These are phyloP conservation scores for Conringia planisiliqua DNA, from an alignment of 345 rosid genomes.

Conservation along the genomic window DNA sequence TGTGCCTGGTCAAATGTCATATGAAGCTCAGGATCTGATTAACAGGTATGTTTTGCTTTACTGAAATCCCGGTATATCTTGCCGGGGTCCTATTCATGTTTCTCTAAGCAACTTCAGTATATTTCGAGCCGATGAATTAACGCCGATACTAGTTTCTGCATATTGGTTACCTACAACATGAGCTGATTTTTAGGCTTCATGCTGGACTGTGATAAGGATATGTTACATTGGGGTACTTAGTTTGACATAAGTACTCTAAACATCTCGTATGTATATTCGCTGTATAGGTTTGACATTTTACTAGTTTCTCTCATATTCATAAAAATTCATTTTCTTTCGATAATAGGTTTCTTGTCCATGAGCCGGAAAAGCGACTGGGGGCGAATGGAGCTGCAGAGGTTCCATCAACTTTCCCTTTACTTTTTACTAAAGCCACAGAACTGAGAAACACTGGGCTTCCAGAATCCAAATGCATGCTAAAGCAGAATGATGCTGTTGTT, in stretches of 20 bases:
- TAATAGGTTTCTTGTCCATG: constrained; percentile 62
- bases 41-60: constrained; percentile 48
- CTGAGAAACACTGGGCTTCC: not conserved
- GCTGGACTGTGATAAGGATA: not conserved
- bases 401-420: constrained; percentile 21
- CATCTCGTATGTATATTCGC: not conserved
- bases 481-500: constrained; percentile 3
- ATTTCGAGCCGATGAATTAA: not conserved
- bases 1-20: constrained; percentile 63
- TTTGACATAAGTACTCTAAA: not conserved
- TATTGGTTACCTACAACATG: not conserved
- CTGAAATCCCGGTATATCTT: not conserved
- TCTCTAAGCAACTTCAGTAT: not conserved
- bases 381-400: constrained; percentile 74
- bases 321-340: constrained; percentile 15
- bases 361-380: constrained; percentile 64
- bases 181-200: constrained; percentile 1
- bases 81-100: not conserved
- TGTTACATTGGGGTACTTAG: not conserved
- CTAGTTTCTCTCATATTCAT: not conserved
- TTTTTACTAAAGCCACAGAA: not conserved
- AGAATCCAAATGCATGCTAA: constrained; percentile 5
- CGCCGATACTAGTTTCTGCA: not conserved
- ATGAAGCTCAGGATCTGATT: constrained; percentile 77
- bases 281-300: not conserved